phyloP scores from a whole-genome alignment of 1,139 yeast species.

The Suhomyces panamericanus region DNA sequence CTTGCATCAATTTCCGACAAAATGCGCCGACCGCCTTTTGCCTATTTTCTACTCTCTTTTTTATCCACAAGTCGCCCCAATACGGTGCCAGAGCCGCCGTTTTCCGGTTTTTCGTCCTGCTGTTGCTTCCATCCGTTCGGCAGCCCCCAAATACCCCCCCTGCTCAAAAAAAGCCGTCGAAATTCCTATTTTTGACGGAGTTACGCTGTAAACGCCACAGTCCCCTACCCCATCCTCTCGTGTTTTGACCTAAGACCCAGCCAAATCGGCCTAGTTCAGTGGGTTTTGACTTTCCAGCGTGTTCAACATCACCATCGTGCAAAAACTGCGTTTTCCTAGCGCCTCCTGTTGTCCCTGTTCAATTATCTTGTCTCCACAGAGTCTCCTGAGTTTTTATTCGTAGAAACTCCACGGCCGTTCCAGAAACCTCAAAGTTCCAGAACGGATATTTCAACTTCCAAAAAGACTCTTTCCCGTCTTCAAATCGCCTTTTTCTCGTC shows the following conservation, averaged over 20 bases:
- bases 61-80: no score
- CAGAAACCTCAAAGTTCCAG: no score
- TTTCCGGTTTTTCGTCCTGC: neutral
- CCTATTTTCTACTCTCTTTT: neutral
- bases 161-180: neutral
- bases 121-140: neutral
- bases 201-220: neutral
- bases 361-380: no score
- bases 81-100: neutral
- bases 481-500: neutral
- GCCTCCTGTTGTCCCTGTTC: neutral
- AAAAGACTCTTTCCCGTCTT: no score
- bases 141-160: neutral
- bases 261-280: neutral
- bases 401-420: no score
- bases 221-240: neutral
- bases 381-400: no score
- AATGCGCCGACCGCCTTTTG: conserved; percentile 1
- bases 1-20: neutral
- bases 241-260: neutral
- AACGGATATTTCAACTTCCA: no score
- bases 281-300: neutral
- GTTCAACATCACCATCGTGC: neutral
- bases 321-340: neutral
- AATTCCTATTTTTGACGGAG: neutral